These are phyloP conservation scores for Dispira simplex DNA, from an alignment of 192 early-diverging fungal species.

Conservation along the genomic window DNA sequence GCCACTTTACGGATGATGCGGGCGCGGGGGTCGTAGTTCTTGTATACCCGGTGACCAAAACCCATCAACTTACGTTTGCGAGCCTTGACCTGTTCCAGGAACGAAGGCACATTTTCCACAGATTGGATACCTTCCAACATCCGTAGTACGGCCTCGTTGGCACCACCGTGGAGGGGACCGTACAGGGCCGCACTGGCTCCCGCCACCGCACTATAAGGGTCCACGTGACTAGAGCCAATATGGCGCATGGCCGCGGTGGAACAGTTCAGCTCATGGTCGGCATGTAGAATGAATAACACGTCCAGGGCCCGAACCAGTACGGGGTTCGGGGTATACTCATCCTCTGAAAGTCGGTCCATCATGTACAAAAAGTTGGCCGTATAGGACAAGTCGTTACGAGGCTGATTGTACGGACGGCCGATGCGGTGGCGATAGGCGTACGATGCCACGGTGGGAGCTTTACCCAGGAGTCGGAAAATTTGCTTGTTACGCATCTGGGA, in stretches of 20 bases:
- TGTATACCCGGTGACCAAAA: slow-evolving; percentile 41
- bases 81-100: slow-evolving; percentile 42
- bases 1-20: slow-evolving; percentile 41
- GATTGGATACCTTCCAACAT: slow-evolving; percentile 50
- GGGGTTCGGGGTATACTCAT: slow-evolving; percentile 40
- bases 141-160: slow-evolving; percentile 43
- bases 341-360: slow-evolving; percentile 44
- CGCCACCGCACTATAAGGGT: slow-evolving; percentile 40
- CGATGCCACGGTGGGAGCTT: slow-evolving; percentile 44
- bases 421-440: slow-evolving; percentile 44
- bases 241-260: slow-evolving; percentile 50
- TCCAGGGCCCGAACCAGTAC: slow-evolving; percentile 41
- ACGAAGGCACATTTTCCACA: slow-evolving; percentile 34
- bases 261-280: slow-evolving; percentile 27
- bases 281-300: slow-evolving; percentile 53
- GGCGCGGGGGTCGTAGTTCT: slow-evolving; percentile 47
- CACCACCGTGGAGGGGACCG: slow-evolving; percentile 49
- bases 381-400: slow-evolving; percentile 31
- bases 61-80: slow-evolving; percentile 44
- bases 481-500: slow-evolving; percentile 27
- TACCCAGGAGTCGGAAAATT: slow-evolving; percentile 44
- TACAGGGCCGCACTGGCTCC: slow-evolving; percentile 48
- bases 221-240: slow-evolving; percentile 39
- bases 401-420: slow-evolving; percentile 26
- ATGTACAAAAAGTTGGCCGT: slow-evolving; percentile 54